Conservation (phyloP, 306 rosid species). For the Cicer bijugum region DNA sequence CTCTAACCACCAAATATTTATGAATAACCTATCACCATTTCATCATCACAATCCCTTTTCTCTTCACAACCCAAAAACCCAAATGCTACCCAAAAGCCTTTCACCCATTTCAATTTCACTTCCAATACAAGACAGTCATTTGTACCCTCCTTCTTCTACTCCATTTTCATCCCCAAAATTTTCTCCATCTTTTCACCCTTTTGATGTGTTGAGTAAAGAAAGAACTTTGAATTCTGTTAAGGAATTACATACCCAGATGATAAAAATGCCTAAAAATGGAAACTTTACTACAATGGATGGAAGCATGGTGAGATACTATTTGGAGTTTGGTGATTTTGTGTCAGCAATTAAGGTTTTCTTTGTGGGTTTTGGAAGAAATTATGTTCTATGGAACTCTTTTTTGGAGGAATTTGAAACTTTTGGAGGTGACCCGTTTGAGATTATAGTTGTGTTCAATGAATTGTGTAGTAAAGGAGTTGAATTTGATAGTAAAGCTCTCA, state of each 20-base stretch:
- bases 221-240: slow-evolving; percentile 58
- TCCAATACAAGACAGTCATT: slow-evolving; percentile 41
- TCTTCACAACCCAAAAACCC: slow-evolving; percentile 44
- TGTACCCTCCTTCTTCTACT: slow-evolving; percentile 45
- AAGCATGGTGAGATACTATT: slow-evolving; percentile 53
- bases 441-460: slow-evolving; percentile 58
- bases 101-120: slow-evolving; percentile 45
- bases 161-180: slow-evolving; percentile 43
- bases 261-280: slow-evolving; percentile 52
- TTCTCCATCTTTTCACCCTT: slow-evolving; percentile 40
- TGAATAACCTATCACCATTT: slow-evolving; percentile 54
- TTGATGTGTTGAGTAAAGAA: slow-evolving; percentile 42
- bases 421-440: slow-evolving; percentile 52
- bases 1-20: slow-evolving; percentile 42
- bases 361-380: slow-evolving; percentile 57
- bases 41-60: slow-evolving; percentile 49
- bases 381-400: slow-evolving; percentile 55
- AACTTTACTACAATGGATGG: slow-evolving; percentile 47
- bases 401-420: slow-evolving; percentile 59
- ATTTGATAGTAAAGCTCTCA: slow-evolving; percentile 54
- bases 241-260: slow-evolving; percentile 59
- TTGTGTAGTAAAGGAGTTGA: slow-evolving; percentile 51
- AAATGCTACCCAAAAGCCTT: slow-evolving; percentile 46
- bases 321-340: slow-evolving; percentile 61
- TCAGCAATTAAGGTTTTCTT: slow-evolving; percentile 63